Base-by-base conservation (phyloP, 2,329 filamentous ascomycete species). In the Fusarium austroafricanum region DNA sequence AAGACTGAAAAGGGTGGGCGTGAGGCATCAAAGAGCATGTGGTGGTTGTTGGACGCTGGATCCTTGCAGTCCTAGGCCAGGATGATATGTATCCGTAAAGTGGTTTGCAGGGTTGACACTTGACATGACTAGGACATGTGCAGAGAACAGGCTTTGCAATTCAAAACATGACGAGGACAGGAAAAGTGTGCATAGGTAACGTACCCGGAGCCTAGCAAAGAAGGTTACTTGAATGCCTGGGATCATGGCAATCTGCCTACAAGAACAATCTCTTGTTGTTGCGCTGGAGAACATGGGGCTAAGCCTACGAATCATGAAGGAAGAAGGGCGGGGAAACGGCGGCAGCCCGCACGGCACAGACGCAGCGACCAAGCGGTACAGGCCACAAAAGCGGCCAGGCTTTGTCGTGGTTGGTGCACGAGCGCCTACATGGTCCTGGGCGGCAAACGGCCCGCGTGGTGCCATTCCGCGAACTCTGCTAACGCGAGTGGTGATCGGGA, bases 291-390 rank as follows among this genome's bases (percentile, higher is more conserved):
- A 60, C 62, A 61, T 63, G 72, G 70, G 60, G 64, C 71, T 62
- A 60, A 57, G 42, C 44, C 52, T 61, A 39, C 72, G 72, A 74
- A 73, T 74, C 72, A 74, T 26, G 39, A 39, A 35, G 44, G 40
- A 33, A 31, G 38, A 45, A 44, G 39, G 39, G 61, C 57, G 62
- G 70, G 62, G 65, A 58, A 64, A 58, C 59, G 50, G 64, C 71
- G 62, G 62, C 70, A 72, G 68, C 52, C 51, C 52, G 55, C 58
- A 61, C 61, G 52, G 61, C 61, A 53, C 60, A 64, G 60, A 64
- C 67, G 71, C 66, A 53, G 61, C 54, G 57, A 43, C 59, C 52
- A 57, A 42, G 56, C 54, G 60, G 61, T 56, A 55, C 54, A 51
- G 60, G 43, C 62, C 50, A 58, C 53, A n/a, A 55, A 61, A 65